A percentile compares a stretch with the other conserved stretches of the same genome.
These are phyloP conservation scores for Cercophora newfieldiana DNA, from an alignment of 495 filamentous ascomycete species.

Conservation along the genomic window DNA sequence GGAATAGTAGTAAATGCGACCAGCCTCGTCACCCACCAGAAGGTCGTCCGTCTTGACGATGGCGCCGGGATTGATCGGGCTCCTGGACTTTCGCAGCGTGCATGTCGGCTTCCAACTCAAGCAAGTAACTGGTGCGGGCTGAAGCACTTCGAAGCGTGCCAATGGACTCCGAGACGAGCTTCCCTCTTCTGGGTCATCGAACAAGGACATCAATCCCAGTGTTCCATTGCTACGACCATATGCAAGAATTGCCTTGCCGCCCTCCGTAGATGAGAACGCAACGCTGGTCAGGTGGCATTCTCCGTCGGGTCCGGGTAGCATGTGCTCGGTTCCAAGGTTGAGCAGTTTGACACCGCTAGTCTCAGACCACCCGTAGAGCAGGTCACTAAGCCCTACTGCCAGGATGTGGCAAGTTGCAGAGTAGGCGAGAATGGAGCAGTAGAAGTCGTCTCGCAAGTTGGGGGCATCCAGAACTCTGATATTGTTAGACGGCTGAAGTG, in stretches of 20 bases:
- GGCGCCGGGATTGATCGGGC: slow-evolving; percentile 32
- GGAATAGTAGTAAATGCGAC: slow-evolving; percentile 82
- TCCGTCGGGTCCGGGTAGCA: slow-evolving; percentile 29
- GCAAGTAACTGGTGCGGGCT: slow-evolving; percentile 72
- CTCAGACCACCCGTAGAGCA: slow-evolving; percentile 91
- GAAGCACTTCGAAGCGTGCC: slow-evolving; percentile 71
- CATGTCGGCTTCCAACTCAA: slow-evolving; percentile 64
- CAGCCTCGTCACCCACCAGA: slow-evolving; percentile 84
- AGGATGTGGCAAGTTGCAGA: slow-evolving; percentile 69
- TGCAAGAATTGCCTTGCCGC: slow-evolving; percentile 77
- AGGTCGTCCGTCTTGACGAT: slow-evolving; percentile 71
- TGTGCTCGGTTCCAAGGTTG: slow-evolving; percentile 33
- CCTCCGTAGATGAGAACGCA: slow-evolving; percentile 81
- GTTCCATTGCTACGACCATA: slow-evolving; percentile 73
- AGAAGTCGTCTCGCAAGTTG: slow-evolving; percentile 87
- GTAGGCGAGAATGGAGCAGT: slow-evolving; percentile 90
- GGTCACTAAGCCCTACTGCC: slow-evolving; percentile 77
- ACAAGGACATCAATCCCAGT: slow-evolving; percentile 54
- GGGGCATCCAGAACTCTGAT: slow-evolving; percentile 82
- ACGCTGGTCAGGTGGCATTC: slow-evolving; percentile 68
- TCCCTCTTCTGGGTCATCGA: slow-evolving; percentile 35
- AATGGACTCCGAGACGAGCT: slow-evolving; percentile 11
- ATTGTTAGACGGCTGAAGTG: slow-evolving; percentile 19
- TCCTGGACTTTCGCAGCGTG: slow-evolving; percentile 44
- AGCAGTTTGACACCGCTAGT: slow-evolving; percentile 50